Evolutionary conservation across 805 yeast genomes (phyloP), one percentile per base, ranked within the genome.

Genomic region (Candida methanosorbosa): DNA sequence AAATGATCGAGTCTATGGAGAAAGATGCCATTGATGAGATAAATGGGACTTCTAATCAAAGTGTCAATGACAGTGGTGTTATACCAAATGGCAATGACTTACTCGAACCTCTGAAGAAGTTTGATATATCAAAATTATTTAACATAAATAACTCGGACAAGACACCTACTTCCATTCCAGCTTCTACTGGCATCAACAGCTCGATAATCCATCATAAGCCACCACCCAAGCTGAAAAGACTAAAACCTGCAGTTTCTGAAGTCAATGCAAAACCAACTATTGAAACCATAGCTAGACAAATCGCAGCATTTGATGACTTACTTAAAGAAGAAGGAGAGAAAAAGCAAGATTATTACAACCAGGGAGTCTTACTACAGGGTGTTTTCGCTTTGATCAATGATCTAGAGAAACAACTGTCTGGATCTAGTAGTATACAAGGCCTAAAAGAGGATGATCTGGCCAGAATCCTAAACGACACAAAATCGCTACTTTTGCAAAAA

Each of bases 1-100:
- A 46, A 13, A 39, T 35, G 26, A 36, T 59, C 5, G 52, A 50
- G 20, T 27, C 39, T 4, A 30, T 27, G 15, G 53, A 53, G 32
- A 40, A 38, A 19, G 21, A 24, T 9, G 56, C 31, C 9, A 18
- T 30, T n/a, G 4, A 5, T 8, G 46, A 31, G 43, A 47, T 13
- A 45, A 42, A 32, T 22, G 23, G 3, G n/a, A n/a, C n/a, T n/a
- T n/a, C n/a, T n/a, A n/a, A n/a, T n/a, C n/a, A n/a, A n/a, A n/a
- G n/a, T n/a, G n/a, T n/a, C n/a, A n/a, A n/a, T n/a, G n/a, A n/a
- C n/a, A n/a, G n/a, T n/a, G n/a, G n/a, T n/a, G n/a, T n/a, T n/a
- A n/a, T n/a, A n/a, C n/a, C n/a, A n/a, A n/a, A n/a, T n/a, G n/a
- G n/a, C n/a, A n/a, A n/a, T n/a, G n/a, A n/a, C n/a, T n/a, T n/a